phyloP scores from a whole-genome alignment of 2,329 filamentous ascomycete genomes.

The Gyromitra esculenta region DNA sequence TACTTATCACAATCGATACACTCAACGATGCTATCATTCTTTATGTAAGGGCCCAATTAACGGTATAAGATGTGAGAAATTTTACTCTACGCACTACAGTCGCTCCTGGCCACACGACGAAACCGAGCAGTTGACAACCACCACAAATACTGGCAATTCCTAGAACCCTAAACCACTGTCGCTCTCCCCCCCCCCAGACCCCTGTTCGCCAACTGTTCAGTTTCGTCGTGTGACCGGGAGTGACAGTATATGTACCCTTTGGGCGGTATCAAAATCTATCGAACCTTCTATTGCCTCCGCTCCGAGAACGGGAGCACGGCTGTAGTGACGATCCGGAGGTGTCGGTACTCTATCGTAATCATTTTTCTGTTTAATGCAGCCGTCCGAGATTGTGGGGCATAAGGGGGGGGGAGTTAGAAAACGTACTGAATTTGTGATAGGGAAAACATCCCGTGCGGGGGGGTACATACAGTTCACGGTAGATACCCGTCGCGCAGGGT shows the following conservation, averaged over 20 bases:
- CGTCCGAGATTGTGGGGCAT: constrained; percentile 38
- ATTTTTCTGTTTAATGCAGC: constrained; percentile 18
- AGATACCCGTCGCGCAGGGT: constrained; percentile 31
- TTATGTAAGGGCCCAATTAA: constrained; percentile 1
- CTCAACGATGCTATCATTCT: not conserved
- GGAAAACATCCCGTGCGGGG: constrained; percentile 36
- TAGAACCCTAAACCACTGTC: no score
- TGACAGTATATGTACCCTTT: constrained; percentile 6
- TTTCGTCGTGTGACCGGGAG: not conserved
- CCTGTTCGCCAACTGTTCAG: no score
- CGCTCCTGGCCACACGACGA: no score
- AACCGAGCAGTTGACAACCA: no score
- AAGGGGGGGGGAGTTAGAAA: constrained; percentile 1
- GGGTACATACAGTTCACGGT: not conserved
- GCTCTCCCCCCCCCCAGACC: no score
- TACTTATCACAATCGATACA: constrained; percentile 25
- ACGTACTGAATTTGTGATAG: constrained; percentile 27
- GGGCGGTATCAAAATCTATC: constrained; percentile 27
- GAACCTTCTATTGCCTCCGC: constrained; percentile 30
- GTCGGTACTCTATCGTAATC: constrained; percentile 5
- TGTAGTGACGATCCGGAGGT: constrained; percentile 41
- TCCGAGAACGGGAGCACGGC: constrained; percentile 43
- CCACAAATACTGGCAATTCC: no score
- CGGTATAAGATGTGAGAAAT: not conserved
- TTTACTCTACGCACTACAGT: not conserved